These are phyloP conservation scores for Falciphora oryzae DNA, from an alignment of 2,329 filamentous ascomycete genomes.

Conservation along the genomic window DNA sequence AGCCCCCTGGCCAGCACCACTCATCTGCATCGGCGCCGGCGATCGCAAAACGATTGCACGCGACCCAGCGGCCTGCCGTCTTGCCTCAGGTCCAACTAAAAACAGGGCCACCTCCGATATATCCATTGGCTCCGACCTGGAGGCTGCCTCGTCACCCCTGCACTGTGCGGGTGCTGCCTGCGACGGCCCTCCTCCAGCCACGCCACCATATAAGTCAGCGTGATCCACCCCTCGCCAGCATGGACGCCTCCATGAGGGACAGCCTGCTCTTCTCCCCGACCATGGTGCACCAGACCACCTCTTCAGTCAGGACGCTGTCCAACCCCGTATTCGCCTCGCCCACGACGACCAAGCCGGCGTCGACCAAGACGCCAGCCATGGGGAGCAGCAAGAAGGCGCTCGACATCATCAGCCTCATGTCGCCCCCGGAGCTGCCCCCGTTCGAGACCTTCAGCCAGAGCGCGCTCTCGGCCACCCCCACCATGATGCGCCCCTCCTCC, in stretches of 20 bases:
- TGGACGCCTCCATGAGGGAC: background rate
- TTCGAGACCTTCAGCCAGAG: slow-evolving; percentile 44
- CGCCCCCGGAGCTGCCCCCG: slow-evolving; percentile 51
- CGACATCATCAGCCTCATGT: slow-evolving; percentile 53
- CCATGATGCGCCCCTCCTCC: slow-evolving; percentile 9
- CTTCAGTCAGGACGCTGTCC: background rate
- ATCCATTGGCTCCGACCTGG: too few relatives aligned
- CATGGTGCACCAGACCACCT: slow-evolving; percentile 1
- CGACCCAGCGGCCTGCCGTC: too few relatives aligned
- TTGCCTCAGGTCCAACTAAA: too few relatives aligned
- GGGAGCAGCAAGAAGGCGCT: slow-evolving; percentile 31
- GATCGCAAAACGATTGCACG: too few relatives aligned
- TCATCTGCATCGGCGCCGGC: too few relatives aligned
- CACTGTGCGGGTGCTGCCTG: slow-evolving; percentile 2
- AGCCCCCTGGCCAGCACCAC: too few relatives aligned
- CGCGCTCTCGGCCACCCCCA: slow-evolving; percentile 7
- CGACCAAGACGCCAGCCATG: background rate
- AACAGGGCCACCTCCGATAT: too few relatives aligned
- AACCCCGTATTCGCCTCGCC: background rate
- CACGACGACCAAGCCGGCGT: background rate
- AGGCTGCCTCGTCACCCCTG: too few relatives aligned
- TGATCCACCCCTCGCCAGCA: background rate
- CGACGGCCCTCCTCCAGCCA: background rate
- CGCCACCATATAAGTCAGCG: background rate
- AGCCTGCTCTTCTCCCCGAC: slow-evolving; percentile 2